phyloP scores from a whole-genome alignment of 371 early-diverging fungal genomes.

The Mortierella sp. region DNA sequence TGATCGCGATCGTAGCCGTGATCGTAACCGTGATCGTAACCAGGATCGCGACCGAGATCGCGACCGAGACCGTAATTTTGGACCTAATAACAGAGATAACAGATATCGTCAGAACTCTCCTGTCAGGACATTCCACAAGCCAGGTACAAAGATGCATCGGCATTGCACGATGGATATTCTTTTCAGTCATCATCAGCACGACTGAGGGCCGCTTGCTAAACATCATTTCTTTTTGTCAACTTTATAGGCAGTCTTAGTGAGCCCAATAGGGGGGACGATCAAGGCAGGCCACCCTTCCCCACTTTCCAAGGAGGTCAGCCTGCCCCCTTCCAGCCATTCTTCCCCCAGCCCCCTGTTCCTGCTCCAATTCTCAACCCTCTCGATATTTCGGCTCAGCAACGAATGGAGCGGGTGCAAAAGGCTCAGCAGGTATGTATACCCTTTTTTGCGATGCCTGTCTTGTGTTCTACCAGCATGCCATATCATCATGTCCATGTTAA shows the following conservation, averaged over 20 bases:
- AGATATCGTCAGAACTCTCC: not conserved
- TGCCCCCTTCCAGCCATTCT: slow-evolving; percentile 15
- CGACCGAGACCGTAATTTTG: not conserved
- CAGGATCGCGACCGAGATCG: not conserved
- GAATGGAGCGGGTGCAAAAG: slow-evolving; percentile 46
- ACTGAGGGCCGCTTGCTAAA: not conserved
- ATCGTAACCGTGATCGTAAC: not conserved
- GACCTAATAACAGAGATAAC: not conserved
- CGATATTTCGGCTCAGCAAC: slow-evolving; percentile 23
- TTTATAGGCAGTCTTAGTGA: slow-evolving; percentile 3
- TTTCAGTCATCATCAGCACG: not conserved
- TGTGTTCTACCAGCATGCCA: not conserved
- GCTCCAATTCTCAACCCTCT: slow-evolving; percentile 1
- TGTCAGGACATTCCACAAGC: slow-evolving; percentile 3
- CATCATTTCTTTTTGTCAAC: not conserved
- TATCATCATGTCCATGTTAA: not conserved
- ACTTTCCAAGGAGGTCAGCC: not conserved
- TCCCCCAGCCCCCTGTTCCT: slow-evolving; percentile 4
- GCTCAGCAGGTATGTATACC: slow-evolving; percentile 35
- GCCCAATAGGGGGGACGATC: not conserved
- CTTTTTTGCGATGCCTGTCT: not conserved
- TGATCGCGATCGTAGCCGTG: not conserved
- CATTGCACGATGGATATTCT: not conserved
- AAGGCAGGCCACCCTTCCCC: slow-evolving; percentile 9
- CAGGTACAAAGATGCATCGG: not conserved